These are phyloP conservation scores for Arthrobotrys sphaeroides DNA, from an alignment of 2,329 filamentous ascomycete genomes.

Conservation along the genomic window DNA sequence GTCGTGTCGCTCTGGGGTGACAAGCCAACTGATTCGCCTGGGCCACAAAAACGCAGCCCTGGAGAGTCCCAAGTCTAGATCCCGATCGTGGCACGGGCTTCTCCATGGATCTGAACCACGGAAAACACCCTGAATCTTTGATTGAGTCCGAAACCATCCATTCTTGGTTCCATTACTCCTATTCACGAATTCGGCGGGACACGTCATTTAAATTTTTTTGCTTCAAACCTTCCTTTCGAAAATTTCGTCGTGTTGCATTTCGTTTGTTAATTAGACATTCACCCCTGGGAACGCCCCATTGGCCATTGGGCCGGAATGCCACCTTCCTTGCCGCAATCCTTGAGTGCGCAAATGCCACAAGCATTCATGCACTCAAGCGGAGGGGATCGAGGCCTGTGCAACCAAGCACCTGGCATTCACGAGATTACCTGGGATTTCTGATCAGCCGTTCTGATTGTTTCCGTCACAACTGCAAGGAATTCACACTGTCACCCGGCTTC, in stretches of 20 bases:
- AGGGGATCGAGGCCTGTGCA: constrained; percentile 4
- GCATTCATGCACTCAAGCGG: constrained; percentile 28
- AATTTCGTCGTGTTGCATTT: constrained; percentile 32
- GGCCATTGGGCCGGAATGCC: not conserved
- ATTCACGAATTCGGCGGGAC: not conserved
- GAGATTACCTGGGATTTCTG: constrained; percentile 28
- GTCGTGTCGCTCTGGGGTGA: not conserved
- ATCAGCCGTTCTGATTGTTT: constrained; percentile 20
- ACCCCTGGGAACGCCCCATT: constrained; percentile 5
- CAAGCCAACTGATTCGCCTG: not conserved
- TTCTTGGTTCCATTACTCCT: constrained; percentile 10
- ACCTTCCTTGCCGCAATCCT: constrained; percentile 22
- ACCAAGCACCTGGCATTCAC: constrained; percentile 27
- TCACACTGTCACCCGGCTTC: not conserved
- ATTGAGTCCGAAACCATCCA: not conserved
- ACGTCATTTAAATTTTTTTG: constrained; percentile 23
- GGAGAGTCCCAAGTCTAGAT: constrained; percentile 14
- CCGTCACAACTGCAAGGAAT: not conserved
- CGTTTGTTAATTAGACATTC: constrained; percentile 9
- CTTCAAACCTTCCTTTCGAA: not conserved
- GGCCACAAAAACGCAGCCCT: not conserved
- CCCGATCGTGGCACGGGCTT: not conserved
- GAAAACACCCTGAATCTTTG: not conserved
- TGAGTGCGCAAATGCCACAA: not conserved
- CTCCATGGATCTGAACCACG: constrained; percentile 1